Evolutionary conservation across 2,329 filamentous ascomycete species (phyloP).

Genomic region (Hypoxylon sp.): DNA sequence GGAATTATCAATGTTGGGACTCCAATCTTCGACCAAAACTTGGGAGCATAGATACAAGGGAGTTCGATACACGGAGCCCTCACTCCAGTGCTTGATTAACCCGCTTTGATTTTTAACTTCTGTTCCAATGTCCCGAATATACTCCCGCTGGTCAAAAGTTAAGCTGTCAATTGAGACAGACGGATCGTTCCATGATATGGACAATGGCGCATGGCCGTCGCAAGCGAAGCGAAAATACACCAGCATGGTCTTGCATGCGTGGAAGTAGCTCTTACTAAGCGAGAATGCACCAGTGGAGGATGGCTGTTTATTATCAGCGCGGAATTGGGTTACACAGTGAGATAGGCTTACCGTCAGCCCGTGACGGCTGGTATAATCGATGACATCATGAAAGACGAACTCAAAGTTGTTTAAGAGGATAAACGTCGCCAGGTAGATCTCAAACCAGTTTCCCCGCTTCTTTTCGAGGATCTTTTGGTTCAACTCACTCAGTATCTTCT

Average conservation of each 20-base stretch:
- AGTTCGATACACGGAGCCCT: slow-evolving; percentile 18
- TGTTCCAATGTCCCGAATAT: slow-evolving; percentile 17
- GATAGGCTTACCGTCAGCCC: slow-evolving; percentile 16
- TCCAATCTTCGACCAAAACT: slow-evolving; percentile 21
- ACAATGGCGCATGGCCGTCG: slow-evolving; percentile 21
- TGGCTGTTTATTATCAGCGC: slow-evolving; percentile 5
- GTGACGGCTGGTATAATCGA: slow-evolving; percentile 23
- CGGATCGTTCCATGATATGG: slow-evolving; percentile 6
- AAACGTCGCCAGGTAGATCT: slow-evolving; percentile 31
- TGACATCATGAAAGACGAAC: slow-evolving; percentile 24
- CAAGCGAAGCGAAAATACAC: slow-evolving; percentile 33
- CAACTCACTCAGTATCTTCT: slow-evolving; percentile 10
- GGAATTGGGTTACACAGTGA: background rate
- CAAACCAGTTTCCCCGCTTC: slow-evolving; percentile 29
- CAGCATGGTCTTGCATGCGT: slow-evolving; percentile 30
- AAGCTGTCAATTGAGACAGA: background rate
- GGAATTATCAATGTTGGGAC: slow-evolving; percentile 10
- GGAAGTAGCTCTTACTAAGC: slow-evolving; percentile 25
- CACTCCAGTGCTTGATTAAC: slow-evolving; percentile 6
- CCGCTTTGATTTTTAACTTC: slow-evolving; percentile 19
- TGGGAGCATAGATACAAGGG: slow-evolving; percentile 27
- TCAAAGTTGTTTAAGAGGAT: slow-evolving; percentile 33
- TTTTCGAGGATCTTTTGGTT: slow-evolving; percentile 26
- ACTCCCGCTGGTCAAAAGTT: slow-evolving; percentile 24
- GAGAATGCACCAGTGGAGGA: slow-evolving; percentile 20